These are phyloP conservation scores for Murraya paniculata DNA, from an alignment of 345 rosid species.

Conservation along the genomic window DNA sequence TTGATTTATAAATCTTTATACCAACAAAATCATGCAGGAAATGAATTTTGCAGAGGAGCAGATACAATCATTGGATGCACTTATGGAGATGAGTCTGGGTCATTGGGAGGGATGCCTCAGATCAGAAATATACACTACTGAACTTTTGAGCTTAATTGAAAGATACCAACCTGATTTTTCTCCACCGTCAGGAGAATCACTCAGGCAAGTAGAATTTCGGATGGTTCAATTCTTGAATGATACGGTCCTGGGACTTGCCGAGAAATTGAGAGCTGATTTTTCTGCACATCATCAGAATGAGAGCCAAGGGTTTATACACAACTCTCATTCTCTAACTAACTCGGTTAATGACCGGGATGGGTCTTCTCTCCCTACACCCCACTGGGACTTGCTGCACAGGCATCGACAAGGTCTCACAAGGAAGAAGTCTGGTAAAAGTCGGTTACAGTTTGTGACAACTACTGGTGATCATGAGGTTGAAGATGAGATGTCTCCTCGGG, in stretches of 20 bases:
- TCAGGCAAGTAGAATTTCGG: slow-evolving; percentile 87
- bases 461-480: slow-evolving; percentile 68
- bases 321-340: slow-evolving; percentile 19
- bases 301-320: slow-evolving; percentile 42
- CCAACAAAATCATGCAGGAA: slow-evolving; percentile 52
- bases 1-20: slow-evolving; percentile 5
- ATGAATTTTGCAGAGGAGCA: slow-evolving; percentile 68
- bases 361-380: slow-evolving; percentile 41
- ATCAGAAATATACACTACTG: slow-evolving; percentile 62
- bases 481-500: slow-evolving; percentile 62
- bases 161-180: slow-evolving; percentile 81
- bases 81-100: slow-evolving; percentile 76
- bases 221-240: slow-evolving; percentile 81
- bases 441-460: slow-evolving; percentile 72
- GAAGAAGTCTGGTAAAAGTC: slow-evolving; percentile 92
- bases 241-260: slow-evolving; percentile 54
- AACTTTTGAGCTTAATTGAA: slow-evolving; percentile 60
- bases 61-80: slow-evolving; percentile 66
- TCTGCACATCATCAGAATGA: slow-evolving; percentile 41
- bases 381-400: slow-evolving; percentile 64
- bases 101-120: slow-evolving; percentile 77
- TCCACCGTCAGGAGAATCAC: slow-evolving; percentile 91
- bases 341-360: slow-evolving; percentile 52
- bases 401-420: slow-evolving; percentile 55
- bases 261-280: slow-evolving; percentile 63